Conservation (phyloP, 345 rosid species). For the Rhizophora apiculata region DNA sequence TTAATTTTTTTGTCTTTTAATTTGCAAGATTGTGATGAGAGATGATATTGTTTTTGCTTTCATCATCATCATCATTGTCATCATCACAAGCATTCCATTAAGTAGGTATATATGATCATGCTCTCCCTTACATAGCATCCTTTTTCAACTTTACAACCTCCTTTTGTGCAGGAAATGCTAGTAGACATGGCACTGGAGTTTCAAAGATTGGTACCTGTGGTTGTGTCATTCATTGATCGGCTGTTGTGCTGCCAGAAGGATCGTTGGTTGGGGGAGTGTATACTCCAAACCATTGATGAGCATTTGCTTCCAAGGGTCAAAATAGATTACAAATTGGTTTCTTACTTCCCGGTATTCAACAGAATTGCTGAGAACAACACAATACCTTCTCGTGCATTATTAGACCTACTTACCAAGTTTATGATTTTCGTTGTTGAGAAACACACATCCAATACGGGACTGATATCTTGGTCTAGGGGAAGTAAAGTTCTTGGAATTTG, state of each 20-base stretch:
- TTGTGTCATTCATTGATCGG: conserved; percentile 64
- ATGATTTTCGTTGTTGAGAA: conserved; percentile 61
- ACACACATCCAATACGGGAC: conserved; percentile 59
- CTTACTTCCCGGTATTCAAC: conserved; percentile 73
- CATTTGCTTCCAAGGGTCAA: conserved; percentile 58
- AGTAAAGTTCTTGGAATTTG: conserved; percentile 89
- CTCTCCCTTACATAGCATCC: background rate
- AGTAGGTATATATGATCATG: background rate
- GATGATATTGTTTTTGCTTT: no score
- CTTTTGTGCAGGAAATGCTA: conserved; percentile 59
- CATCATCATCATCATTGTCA: no score
- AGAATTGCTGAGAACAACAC: conserved; percentile 68
- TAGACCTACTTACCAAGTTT: conserved; percentile 62
- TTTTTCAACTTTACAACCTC: conserved; percentile 14
- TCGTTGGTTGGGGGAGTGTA: conserved; percentile 68
- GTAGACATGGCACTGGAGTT: conserved; percentile 66
- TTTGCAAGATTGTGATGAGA: no score
- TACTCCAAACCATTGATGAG: conserved; percentile 75
- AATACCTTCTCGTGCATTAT: conserved; percentile 67
- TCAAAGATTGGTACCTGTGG: conserved; percentile 66
- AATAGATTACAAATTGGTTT: conserved; percentile 51
- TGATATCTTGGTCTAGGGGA: conserved; percentile 84
- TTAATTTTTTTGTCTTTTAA: no score
- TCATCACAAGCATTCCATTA: no score
- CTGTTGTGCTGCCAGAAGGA: conserved; percentile 72